phyloP scores from a whole-genome alignment of 2,329 filamentous ascomycete genomes.

The Arachnomyces sp. region DNA sequence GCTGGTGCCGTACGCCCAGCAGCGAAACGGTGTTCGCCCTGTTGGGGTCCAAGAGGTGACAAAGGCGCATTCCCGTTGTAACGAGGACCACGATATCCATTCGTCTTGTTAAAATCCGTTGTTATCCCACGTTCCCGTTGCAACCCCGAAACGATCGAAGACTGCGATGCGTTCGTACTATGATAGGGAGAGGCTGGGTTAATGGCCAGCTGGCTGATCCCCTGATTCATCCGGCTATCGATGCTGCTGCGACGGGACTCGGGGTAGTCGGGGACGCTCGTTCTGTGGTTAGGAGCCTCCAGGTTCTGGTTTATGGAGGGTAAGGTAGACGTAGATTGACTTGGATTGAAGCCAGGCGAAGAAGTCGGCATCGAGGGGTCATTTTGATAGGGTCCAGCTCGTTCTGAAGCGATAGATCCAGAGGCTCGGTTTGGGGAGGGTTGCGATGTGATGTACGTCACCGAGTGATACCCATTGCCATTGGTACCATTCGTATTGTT shows the following conservation, averaged over 20 bases:
- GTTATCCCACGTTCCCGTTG: constrained; percentile 33
- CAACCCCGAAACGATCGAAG: constrained; percentile 21
- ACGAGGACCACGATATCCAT: constrained; percentile 31
- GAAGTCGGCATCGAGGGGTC: constrained; percentile 33
- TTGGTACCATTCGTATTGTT: constrained; percentile 35
- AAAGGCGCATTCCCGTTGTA: constrained; percentile 33
- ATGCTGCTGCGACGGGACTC: constrained; percentile 43
- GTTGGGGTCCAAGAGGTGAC: constrained; percentile 33
- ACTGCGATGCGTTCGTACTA: constrained; percentile 33
- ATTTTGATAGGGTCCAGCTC: constrained; percentile 31
- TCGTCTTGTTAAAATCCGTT: constrained; percentile 28
- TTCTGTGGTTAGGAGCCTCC: constrained; percentile 41
- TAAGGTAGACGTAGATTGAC: constrained; percentile 37
- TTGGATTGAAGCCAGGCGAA: constrained; percentile 30
- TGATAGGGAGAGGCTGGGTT: constrained; percentile 38
- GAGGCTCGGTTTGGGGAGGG: constrained; percentile 37
- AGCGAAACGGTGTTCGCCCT: constrained; percentile 35
- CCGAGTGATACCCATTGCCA: constrained; percentile 18
- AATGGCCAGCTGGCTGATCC: constrained; percentile 39
- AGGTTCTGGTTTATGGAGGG: constrained; percentile 54
- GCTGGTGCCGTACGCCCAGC: constrained; percentile 40
- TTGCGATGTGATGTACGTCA: constrained; percentile 37
- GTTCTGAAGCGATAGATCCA: constrained; percentile 25
- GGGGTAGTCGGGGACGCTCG: constrained; percentile 32
- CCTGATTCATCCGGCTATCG: constrained; percentile 43